phyloP scores from a whole-genome alignment of 768 basidiomycete species.

The Auriculariales sp. region DNA sequence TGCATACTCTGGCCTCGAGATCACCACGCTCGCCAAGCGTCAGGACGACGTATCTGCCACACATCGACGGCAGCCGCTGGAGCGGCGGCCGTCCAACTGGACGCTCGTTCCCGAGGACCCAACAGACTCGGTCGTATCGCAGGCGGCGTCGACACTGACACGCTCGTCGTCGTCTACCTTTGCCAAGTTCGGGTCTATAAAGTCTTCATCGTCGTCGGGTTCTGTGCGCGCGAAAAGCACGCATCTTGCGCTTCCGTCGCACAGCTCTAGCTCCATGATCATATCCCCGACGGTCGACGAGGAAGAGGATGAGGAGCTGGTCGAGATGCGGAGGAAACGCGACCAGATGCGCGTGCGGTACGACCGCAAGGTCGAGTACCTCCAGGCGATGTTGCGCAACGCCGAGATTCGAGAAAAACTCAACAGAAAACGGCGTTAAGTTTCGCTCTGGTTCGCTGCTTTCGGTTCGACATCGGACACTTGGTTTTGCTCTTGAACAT shows the following conservation, averaged over 20 bases:
- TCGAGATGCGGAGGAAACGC: slow-evolving; percentile 8
- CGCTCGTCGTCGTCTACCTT: neutral
- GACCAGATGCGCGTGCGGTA: slow-evolving; percentile 10
- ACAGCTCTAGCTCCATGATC: neutral
- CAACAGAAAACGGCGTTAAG: slow-evolving; percentile 4
- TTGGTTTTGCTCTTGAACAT: no score
- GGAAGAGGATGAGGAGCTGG: neutral
- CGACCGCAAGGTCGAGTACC: slow-evolving; percentile 10
- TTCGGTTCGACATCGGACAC: no score
- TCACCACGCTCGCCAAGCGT: neutral
- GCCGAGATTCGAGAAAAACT: slow-evolving; percentile 12
- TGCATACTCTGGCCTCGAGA: neutral
- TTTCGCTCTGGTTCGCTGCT: no score
- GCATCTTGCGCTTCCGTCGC: neutral
- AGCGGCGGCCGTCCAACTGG: neutral
- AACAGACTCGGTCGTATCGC: neutral
- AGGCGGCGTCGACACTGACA: neutral
- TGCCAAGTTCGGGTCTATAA: no score
- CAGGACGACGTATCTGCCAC: no score
- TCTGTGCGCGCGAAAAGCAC: neutral
- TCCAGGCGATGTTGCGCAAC: slow-evolving; percentile 10
- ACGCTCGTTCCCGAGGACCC: neutral
- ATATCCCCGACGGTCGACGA: neutral
- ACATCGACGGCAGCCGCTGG: neutral
- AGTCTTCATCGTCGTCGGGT: no score